These are phyloP conservation scores for Pestalotiopsis sp. DNA, from an alignment of 2,329 filamentous ascomycete genomes.

Conservation along the genomic window DNA sequence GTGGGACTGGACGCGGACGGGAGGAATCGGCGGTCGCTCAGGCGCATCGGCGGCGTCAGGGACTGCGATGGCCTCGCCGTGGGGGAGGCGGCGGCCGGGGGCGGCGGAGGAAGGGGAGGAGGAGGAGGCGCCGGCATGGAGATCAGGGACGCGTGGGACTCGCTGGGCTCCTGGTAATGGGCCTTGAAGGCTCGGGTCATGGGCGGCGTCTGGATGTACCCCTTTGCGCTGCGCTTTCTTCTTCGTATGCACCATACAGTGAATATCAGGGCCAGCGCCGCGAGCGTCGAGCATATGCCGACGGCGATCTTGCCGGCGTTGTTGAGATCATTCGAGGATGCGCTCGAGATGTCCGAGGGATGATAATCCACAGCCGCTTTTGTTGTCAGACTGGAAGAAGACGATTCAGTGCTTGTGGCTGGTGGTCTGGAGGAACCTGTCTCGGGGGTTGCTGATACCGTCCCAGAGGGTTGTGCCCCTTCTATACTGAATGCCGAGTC, in stretches of 20 bases:
- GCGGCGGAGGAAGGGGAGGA: conserved; percentile 21
- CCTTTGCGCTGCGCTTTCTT: conserved; percentile 25
- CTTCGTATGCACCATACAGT: conserved; percentile 40
- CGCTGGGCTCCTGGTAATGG: conserved; percentile 26
- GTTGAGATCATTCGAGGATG: conserved; percentile 30
- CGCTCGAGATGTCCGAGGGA: not conserved
- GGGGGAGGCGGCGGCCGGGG: conserved; percentile 24
- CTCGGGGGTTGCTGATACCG: not conserved
- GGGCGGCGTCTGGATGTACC: conserved; percentile 20
- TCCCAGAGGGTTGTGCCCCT: not conserved
- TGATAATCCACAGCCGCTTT: not conserved
- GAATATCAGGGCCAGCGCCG: conserved; percentile 37
- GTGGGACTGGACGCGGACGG: conserved; percentile 34
- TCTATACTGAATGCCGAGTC: not conserved
- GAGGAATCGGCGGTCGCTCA: conserved; percentile 49
- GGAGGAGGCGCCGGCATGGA: conserved; percentile 22
- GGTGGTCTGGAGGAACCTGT: not conserved
- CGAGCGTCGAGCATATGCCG: conserved; percentile 43
- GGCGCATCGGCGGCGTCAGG: conserved; percentile 43
- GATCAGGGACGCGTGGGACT: conserved; percentile 45
- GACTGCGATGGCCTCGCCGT: conserved; percentile 31
- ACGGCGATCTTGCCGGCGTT: conserved; percentile 47
- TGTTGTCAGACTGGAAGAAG: not conserved
- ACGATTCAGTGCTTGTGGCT: not conserved
- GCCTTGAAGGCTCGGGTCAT: conserved; percentile 26